Conservation (phyloP, 495 filamentous ascomycete species). For the Tuber calosporum region DNA sequence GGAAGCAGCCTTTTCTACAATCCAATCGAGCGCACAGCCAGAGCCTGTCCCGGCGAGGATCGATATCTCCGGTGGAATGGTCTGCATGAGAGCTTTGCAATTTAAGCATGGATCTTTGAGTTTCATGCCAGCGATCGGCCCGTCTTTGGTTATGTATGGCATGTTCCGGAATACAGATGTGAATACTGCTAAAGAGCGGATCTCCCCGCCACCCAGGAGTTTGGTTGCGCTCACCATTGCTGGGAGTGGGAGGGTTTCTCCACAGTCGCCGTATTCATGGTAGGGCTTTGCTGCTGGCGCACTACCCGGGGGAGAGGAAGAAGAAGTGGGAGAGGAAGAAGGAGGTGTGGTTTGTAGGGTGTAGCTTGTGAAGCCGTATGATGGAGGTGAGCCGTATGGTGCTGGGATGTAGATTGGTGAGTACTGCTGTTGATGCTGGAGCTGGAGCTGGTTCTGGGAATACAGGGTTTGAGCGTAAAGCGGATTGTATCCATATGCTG, state of each 20-base stretch:
- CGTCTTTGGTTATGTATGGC: slow-evolving; percentile 8
- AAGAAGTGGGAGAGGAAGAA: neutral
- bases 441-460: neutral
- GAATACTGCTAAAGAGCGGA: slow-evolving; percentile 13
- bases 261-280: slow-evolving; percentile 12
- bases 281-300: slow-evolving; percentile 3
- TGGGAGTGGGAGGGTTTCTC: slow-evolving; percentile 15
- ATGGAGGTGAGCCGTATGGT: neutral
- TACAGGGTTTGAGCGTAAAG: neutral
- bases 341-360: neutral
- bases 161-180: neutral
- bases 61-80: neutral
- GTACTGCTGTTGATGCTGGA: neutral
- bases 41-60: neutral
- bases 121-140: neutral
- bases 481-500: neutral
- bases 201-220: neutral
- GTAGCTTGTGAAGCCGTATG: neutral
- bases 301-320: neutral
- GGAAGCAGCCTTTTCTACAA: slow-evolving; percentile 1
- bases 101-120: slow-evolving; percentile 17
- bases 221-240: slow-evolving; percentile 9
- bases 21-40: neutral
- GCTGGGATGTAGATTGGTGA: neutral
- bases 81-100: slow-evolving; percentile 16